These are phyloP conservation scores for Candida ficus DNA, from an alignment of 805 yeast genomes.

Conservation along the genomic window DNA sequence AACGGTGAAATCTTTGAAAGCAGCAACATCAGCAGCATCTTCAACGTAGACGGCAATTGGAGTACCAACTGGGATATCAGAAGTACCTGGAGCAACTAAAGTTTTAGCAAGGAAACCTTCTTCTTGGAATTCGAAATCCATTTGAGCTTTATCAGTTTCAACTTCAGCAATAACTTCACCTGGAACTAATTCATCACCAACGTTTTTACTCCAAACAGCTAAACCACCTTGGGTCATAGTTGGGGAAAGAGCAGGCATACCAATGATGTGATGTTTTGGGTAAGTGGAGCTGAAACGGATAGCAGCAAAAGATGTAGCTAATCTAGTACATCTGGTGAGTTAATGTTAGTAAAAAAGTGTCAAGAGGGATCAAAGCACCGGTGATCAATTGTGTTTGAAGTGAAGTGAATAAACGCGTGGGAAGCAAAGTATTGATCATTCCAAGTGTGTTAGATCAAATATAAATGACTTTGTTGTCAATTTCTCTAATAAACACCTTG, in stretches of 20 bases:
- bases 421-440: too few relatives aligned
- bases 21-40: constrained; percentile 75
- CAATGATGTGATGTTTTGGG: constrained; percentile 83
- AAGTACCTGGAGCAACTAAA: constrained; percentile 75
- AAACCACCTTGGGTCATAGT: constrained; percentile 97
- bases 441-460: too few relatives aligned
- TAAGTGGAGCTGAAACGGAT: constrained; percentile 33
- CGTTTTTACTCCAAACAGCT: constrained; percentile 83
- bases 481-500: too few relatives aligned
- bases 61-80: constrained; percentile 88
- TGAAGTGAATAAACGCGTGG: too few relatives aligned
- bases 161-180: constrained; percentile 96
- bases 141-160: constrained; percentile 96
- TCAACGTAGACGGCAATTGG: constrained; percentile 98
- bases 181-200: constrained; percentile 82
- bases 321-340: constrained; percentile 17
- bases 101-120: constrained; percentile 91
- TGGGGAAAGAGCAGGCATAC: constrained; percentile 99
- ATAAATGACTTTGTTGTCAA: too few relatives aligned
- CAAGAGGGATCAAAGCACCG: too few relatives aligned
- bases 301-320: constrained; percentile 14
- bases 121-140: constrained; percentile 98
- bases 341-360: constrained; percentile 10
- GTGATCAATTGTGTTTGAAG: too few relatives aligned
- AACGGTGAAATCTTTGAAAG: constrained; percentile 81